Evolutionary conservation across 495 filamentous ascomycete species (phyloP).

Genomic region (Copromyces sp.): DNA sequence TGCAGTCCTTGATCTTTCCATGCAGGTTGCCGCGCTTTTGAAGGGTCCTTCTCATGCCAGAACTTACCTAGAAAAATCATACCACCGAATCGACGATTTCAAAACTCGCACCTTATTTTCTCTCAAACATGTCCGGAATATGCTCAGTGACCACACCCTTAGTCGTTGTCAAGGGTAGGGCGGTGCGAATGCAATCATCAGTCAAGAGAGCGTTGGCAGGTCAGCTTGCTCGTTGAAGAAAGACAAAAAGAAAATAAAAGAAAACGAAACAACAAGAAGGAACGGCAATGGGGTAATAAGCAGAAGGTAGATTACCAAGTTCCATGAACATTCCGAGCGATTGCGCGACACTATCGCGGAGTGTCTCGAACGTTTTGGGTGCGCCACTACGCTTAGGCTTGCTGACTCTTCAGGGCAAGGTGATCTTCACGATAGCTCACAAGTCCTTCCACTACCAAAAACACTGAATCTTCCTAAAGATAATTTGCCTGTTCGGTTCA

Average conservation of each 20-base stretch:
- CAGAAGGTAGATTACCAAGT: not conserved
- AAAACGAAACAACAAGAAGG: not conserved
- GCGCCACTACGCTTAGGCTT: not conserved
- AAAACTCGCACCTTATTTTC: too few relatives aligned
- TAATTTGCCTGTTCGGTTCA: not conserved
- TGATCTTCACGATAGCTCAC: not conserved
- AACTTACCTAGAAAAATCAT: too few relatives aligned
- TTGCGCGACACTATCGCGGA: not conserved
- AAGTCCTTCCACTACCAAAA: not conserved
- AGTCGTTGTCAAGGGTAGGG: too few relatives aligned
- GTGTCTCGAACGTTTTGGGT: not conserved
- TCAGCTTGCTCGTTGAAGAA: not conserved
- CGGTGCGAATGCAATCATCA: not conserved
- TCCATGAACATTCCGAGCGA: not conserved
- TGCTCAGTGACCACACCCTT: too few relatives aligned
- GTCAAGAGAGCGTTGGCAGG: not conserved
- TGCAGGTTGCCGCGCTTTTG: too few relatives aligned
- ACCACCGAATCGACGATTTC: too few relatives aligned
- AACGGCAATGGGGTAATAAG: not conserved
- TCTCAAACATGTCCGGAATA: too few relatives aligned
- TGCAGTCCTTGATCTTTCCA: too few relatives aligned
- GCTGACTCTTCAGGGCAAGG: not conserved
- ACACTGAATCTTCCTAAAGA: not conserved
- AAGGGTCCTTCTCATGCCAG: too few relatives aligned
- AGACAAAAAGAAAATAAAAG: too few relatives aligned